phyloP scores from a whole-genome alignment of 129 eudicot genomes.

The Centella asiatica region DNA sequence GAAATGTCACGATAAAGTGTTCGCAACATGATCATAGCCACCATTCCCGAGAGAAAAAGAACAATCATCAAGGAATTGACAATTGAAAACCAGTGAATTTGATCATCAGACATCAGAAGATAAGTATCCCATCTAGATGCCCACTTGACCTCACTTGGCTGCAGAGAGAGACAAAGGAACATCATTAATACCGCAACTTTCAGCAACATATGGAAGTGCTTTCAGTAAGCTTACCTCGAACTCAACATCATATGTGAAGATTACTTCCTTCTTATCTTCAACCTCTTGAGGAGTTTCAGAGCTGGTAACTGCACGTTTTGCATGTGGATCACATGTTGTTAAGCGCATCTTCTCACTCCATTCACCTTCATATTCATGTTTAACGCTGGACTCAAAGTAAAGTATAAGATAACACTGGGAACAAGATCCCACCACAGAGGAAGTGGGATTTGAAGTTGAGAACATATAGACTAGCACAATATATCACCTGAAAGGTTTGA shows the following conservation, averaged over 20 bases:
- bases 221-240: conserved; percentile 25
- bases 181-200: not conserved
- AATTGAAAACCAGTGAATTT: conserved; percentile 41
- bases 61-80: conserved; percentile 59
- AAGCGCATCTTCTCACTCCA: conserved; percentile 33
- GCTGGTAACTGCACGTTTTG: conserved; percentile 32
- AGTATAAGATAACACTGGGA: not conserved
- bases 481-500: conserved; percentile 32
- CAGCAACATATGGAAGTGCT: not conserved
- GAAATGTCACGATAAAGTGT: conserved; percentile 57
- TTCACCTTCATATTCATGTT: conserved; percentile 37
- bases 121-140: conserved; percentile 54
- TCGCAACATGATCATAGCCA: conserved; percentile 60
- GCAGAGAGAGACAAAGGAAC: conserved; percentile 3
- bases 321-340: conserved; percentile 45
- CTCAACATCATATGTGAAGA: conserved; percentile 48
- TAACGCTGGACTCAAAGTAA: conserved; percentile 15
- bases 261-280: conserved; percentile 42
- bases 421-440: not conserved
- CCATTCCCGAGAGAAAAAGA: conserved; percentile 61
- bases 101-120: conserved; percentile 41
- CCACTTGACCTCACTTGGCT: conserved; percentile 48
- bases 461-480: not conserved
- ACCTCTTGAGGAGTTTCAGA: conserved; percentile 47
- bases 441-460: not conserved